phyloP scores from a whole-genome alignment of 1,139 yeast genomes.

The Pneumocystis murina region DNA sequence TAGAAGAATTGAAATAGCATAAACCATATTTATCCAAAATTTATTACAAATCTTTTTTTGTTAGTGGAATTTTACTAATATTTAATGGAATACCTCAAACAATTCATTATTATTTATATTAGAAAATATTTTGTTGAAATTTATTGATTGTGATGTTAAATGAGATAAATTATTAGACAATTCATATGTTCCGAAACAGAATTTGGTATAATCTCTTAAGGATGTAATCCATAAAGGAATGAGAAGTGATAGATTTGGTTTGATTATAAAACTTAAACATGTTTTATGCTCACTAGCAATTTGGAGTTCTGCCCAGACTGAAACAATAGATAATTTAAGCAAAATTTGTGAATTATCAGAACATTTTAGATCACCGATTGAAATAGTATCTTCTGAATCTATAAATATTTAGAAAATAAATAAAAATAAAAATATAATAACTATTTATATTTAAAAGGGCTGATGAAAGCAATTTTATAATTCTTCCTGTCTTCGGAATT shows the following conservation, averaged over 20 bases:
- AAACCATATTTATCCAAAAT: slow-evolving; percentile 68
- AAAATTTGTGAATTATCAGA: slow-evolving; percentile 35
- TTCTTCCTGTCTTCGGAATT: slow-evolving; percentile 39
- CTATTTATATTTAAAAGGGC: slow-evolving; percentile 43
- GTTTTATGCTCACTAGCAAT: slow-evolving; percentile 30
- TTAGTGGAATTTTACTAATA: background rate
- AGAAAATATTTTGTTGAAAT: slow-evolving; percentile 5
- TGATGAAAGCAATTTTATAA: slow-evolving; percentile 49
- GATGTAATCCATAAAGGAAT: slow-evolving; percentile 69
- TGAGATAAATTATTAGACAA: slow-evolving; percentile 8
- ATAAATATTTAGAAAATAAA: background rate
- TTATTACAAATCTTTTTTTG: slow-evolving; percentile 16
- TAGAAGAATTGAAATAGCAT: slow-evolving; percentile 56
- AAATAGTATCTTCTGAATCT: slow-evolving; percentile 18
- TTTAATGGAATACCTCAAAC: background rate
- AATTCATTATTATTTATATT: background rate
- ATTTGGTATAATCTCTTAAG: slow-evolving; percentile 56
- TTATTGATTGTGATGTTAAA: slow-evolving; percentile 4
- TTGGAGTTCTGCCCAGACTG: slow-evolving; percentile 78
- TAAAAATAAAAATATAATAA: background rate
- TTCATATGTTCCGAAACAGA: slow-evolving; percentile 43
- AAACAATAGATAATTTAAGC: slow-evolving; percentile 54
- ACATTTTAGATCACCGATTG: slow-evolving; percentile 26
- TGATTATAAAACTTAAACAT: slow-evolving; percentile 34
- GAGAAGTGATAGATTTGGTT: slow-evolving; percentile 44